Conservation (phyloP, 768 basidiomycete species). For the Boletus pseudo-olivaceus region DNA sequence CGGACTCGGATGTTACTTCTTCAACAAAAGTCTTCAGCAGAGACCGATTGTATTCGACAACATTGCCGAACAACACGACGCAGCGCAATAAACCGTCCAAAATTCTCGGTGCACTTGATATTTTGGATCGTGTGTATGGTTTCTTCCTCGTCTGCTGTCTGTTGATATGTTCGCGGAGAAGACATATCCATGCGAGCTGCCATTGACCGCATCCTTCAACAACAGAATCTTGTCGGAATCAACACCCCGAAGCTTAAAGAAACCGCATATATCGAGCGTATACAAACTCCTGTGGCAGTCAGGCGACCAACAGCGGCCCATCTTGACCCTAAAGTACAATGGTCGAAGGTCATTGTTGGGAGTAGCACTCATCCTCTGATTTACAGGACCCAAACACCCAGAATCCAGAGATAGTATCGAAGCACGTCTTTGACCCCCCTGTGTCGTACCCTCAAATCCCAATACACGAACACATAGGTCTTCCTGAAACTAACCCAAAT, state of each 20-base stretch:
- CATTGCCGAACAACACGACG: conserved; percentile 1
- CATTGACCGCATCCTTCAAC: conserved; percentile 27
- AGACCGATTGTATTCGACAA: conserved; percentile 4
- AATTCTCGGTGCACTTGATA: conserved; percentile 24
- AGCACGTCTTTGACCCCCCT: not conserved
- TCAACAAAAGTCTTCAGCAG: not conserved
- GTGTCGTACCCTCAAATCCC: not conserved
- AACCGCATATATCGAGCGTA: not conserved
- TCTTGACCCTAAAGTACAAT: conserved; percentile 13
- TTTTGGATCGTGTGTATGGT: conserved; percentile 25
- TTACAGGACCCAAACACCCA: conserved; percentile 1
- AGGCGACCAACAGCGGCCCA: not conserved
- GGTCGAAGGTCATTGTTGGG: not conserved
- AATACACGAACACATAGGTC: not conserved
- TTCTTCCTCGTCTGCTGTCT: not conserved
- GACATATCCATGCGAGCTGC: conserved; percentile 29
- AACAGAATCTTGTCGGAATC: conserved; percentile 25
- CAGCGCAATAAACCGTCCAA: conserved; percentile 19
- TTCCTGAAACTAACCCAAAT: not conserved
- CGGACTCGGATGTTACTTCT: not conserved
- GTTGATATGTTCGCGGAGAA: conserved; percentile 7
- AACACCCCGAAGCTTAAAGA: not conserved
- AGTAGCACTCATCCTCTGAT: conserved; percentile 3
- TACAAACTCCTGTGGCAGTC: not conserved
- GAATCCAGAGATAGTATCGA: not conserved